phyloP scores from a whole-genome alignment of 2,329 filamentous ascomycete species.

The Neonectria hederae region DNA sequence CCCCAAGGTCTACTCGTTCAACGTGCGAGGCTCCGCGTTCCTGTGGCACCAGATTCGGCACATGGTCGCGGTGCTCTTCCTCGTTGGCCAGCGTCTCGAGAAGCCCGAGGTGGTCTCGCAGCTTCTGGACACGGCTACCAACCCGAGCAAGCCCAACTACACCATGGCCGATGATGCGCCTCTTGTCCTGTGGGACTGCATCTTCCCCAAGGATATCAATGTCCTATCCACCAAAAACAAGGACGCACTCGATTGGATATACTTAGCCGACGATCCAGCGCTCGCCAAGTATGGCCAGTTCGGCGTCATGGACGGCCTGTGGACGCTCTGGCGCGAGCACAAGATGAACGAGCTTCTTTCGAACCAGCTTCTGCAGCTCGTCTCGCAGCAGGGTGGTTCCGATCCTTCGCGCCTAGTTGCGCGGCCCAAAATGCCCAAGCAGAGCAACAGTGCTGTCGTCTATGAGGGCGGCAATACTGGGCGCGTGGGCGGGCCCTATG shows the following conservation, averaged over 20 bases:
- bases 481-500: conserved; percentile 62
- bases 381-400: conserved; percentile 53
- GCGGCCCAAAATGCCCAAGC: conserved; percentile 25
- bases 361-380: conserved; percentile 74
- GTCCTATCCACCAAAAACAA: conserved; percentile 43
- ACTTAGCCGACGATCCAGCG: conserved; percentile 73
- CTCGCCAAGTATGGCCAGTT: conserved; percentile 70
- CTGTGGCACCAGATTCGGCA: conserved; percentile 98
- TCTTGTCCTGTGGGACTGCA: conserved; percentile 94
- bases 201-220: conserved; percentile 71
- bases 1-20: conserved; percentile 85
- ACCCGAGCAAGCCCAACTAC: conserved; percentile 84
- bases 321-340: conserved; percentile 81
- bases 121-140: conserved; percentile 76
- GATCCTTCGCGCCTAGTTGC: conserved; percentile 28
- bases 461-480: conserved; percentile 67
- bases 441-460: conserved; percentile 44
- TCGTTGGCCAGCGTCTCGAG: conserved; percentile 90
- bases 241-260: conserved; percentile 80
- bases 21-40: conserved; percentile 90
- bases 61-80: conserved; percentile 92
- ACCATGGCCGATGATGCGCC: conserved; percentile 91
- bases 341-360: conserved; percentile 93
- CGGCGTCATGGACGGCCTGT: conserved; percentile 78
- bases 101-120: conserved; percentile 74